Conservation (phyloP, 129 eudicot genomes). For the Arctium lappa region DNA sequence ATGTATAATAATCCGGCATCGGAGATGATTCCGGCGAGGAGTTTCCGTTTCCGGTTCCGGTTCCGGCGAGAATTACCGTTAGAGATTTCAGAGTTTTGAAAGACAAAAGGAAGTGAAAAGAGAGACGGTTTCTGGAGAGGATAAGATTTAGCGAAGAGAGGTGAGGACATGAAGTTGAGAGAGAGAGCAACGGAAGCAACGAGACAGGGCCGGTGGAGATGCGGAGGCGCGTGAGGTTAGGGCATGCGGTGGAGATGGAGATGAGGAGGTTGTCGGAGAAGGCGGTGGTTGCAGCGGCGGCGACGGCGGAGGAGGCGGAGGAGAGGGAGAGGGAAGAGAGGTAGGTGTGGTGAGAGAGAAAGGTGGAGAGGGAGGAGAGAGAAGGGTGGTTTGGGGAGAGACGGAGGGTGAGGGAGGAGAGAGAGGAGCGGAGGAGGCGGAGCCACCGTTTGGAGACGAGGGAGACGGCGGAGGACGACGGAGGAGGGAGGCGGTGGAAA, state of each 20-base stretch:
- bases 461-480: constrained; percentile 48
- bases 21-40: background rate
- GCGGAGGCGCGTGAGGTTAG: constrained; percentile 44
- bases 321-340: constrained; percentile 38
- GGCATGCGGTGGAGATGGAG: constrained; percentile 38
- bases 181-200: constrained; percentile 24
- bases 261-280: constrained; percentile 34
- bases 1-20: background rate
- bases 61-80: constrained; percentile 11
- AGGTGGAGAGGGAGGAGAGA: constrained; percentile 30
- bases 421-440: constrained; percentile 56
- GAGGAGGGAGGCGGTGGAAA: constrained; percentile 70
- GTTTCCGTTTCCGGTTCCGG: constrained; percentile 8
- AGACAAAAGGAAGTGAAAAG: constrained; percentile 26
- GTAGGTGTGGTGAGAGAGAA: constrained; percentile 43
- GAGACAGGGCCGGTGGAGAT: constrained; percentile 47
- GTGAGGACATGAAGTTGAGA: constrained; percentile 42
- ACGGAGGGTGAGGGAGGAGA: constrained; percentile 58
- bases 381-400: constrained; percentile 30
- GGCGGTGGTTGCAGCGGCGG: constrained; percentile 14
- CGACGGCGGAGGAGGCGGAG: constrained; percentile 28
- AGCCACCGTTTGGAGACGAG: constrained; percentile 62
- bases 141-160: constrained; percentile 44
- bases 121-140: constrained; percentile 40
- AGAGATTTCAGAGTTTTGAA: constrained; percentile 35